These are phyloP conservation scores for Hypoxylon cercidicola DNA, from an alignment of 495 filamentous ascomycete genomes.

Conservation along the genomic window DNA sequence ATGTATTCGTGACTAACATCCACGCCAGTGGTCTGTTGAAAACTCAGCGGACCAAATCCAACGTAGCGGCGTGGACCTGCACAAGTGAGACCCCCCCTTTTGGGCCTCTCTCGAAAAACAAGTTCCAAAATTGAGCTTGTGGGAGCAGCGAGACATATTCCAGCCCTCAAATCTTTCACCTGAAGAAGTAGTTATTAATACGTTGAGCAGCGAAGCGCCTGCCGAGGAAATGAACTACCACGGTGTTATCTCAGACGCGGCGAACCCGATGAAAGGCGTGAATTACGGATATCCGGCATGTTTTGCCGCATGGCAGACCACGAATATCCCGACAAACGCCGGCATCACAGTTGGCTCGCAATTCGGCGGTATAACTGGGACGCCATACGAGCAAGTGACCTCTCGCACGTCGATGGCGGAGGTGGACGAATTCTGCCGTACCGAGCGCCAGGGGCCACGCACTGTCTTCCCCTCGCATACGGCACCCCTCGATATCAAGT, in stretches of 20 bases:
- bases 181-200: no score
- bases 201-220: constrained; percentile 61
- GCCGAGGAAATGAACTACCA: constrained; percentile 76
- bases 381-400: constrained; percentile 46
- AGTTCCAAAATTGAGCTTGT: no score
- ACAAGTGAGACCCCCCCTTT: constrained; percentile 44
- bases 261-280: constrained; percentile 49
- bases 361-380: constrained; percentile 49
- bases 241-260: constrained; percentile 63
- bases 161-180: no score
- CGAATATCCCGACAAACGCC: constrained; percentile 60
- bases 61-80: constrained; percentile 65
- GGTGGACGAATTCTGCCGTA: constrained; percentile 55
- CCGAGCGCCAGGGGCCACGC: constrained; percentile 54
- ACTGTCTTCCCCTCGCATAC: constrained; percentile 65
- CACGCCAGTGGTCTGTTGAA: constrained; percentile 68
- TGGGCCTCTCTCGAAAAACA: no score
- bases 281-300: constrained; percentile 74
- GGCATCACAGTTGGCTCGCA: constrained; percentile 61
- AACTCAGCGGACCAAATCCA: constrained; percentile 70
- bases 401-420: constrained; percentile 13
- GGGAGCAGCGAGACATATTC: no score
- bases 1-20: constrained; percentile 22
- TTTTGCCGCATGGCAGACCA: constrained; percentile 66
- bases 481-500: constrained; percentile 66